phyloP scores from a whole-genome alignment of 495 filamentous ascomycete genomes.

The Hypoxylon cercidicola region DNA sequence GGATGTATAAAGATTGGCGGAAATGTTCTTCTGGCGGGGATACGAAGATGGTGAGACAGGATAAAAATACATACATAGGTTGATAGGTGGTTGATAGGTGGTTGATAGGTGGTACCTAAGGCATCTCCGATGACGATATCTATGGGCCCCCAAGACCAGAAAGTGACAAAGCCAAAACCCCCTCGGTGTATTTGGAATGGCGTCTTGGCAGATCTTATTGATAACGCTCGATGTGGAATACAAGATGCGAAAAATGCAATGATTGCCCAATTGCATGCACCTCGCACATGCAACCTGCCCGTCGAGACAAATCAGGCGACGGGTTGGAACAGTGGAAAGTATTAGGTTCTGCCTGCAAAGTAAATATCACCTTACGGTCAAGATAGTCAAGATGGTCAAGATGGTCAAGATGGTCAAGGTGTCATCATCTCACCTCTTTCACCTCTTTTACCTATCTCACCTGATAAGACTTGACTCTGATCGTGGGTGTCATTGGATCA shows the following conservation, averaged over 20 bases:
- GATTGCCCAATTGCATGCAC: too few relatives aligned
- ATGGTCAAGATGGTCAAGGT: too few relatives aligned
- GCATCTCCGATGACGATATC: constrained; percentile 24
- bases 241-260: not conserved
- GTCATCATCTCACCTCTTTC: too few relatives aligned
- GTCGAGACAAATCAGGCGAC: too few relatives aligned
- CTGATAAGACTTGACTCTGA: too few relatives aligned
- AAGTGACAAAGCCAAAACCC: not conserved
- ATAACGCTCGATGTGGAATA: constrained; percentile 22
- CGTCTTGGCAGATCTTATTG: constrained; percentile 38
- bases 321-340: too few relatives aligned
- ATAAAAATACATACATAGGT: not conserved
- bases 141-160: not conserved
- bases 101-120: not conserved
- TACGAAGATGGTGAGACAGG: not conserved
- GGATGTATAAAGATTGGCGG: not conserved
- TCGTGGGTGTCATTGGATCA: too few relatives aligned
- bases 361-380: too few relatives aligned
- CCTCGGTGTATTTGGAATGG: constrained; percentile 25
- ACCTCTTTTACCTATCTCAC: too few relatives aligned
- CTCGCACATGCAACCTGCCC: too few relatives aligned
- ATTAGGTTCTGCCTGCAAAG: too few relatives aligned
- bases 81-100: not conserved
- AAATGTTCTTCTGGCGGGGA: not conserved
- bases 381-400: too few relatives aligned